These are phyloP conservation scores for Akanthomyces uredinophilus DNA, from an alignment of 2,329 filamentous ascomycete species.

Conservation along the genomic window DNA sequence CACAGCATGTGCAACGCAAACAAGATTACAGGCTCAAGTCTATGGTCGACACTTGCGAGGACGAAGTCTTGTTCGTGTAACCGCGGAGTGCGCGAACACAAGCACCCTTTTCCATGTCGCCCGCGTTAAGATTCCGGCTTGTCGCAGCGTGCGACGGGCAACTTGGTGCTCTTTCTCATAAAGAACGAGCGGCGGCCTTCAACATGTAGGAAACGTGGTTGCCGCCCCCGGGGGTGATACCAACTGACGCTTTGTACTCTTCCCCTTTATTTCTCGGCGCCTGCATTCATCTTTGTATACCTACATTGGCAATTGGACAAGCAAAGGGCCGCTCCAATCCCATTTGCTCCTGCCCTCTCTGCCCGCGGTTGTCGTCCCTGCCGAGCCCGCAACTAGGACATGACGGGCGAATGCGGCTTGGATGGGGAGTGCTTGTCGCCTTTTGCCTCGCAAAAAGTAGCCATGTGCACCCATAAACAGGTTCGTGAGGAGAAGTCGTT, in stretches of 20 bases:
- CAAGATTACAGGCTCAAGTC: neutral
- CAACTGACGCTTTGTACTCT: neutral
- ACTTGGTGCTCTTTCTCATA: neutral
- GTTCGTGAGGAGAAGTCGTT: neutral
- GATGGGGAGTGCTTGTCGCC: neutral
- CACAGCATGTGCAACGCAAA: neutral
- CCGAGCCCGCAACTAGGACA: neutral
- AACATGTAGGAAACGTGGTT: neutral
- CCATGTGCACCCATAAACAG: conserved; percentile 9
- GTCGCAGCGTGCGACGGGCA: neutral
- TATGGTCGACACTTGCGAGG: neutral
- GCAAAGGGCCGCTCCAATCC: too few species aligned
- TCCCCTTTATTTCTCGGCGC: too few species aligned
- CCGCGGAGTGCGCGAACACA: neutral
- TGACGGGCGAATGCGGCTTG: neutral
- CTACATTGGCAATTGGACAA: too few species aligned
- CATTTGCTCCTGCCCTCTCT: too few species aligned
- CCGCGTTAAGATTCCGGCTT: neutral
- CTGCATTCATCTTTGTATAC: too few species aligned
- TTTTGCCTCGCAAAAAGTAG: neutral
- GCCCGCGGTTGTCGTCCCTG: too few species aligned
- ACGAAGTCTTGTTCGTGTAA: neutral
- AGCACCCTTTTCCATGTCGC: neutral
- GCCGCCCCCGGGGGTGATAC: neutral
- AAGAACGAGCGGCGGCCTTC: neutral